Base-by-base conservation (phyloP, 805 yeast genomes). In the Candida peoriensis region DNA sequence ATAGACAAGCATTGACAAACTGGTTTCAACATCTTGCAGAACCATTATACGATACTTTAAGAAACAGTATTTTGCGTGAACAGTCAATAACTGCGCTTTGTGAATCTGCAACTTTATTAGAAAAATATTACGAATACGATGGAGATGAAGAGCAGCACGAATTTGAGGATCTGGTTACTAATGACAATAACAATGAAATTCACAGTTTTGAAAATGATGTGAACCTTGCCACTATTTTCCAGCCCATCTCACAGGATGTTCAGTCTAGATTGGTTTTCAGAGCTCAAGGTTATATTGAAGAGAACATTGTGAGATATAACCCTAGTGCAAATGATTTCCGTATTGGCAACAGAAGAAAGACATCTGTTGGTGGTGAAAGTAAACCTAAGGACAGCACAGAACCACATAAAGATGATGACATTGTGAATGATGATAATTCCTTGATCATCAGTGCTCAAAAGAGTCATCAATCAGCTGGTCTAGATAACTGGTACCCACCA, bases 221-320 rank as follows among this genome's bases (percentile, higher is more conserved):
- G n/a, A 68, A 74, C 38, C 70, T 71, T 41, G 84, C 78, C 8
- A 68, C 66, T 28, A 58, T 87, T 5, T 79, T 85, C 42, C 74
- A 74, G 36, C 89, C 94, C 0, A 72, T 87, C 9, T 56, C 82
- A 18, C 76, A 78, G 37, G 95, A 83, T 48, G 74, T 81, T 1
- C 97, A 90, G 58, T 70, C 85, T 2, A 66, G 96, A 40, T 64
- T 90, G 25, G 80, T 87, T 2, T 84, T 89, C 56, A 68, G 90
- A 46, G 81, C 83, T 10, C 93, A 86, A 53, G 69, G 73, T 8
- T 80, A 72, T 44, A 75, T 86, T 20, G 90, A 83, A 42, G 74
- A 75, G 22, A 77, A 76, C 39, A 74, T 89, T 34, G 72, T 76
- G 13, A 70, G 70, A 22, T 85, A 83, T 50, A 72, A 65, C 41